Evolutionary conservation across 2,329 filamentous ascomycete genomes (phyloP), one percentile per base, ranked within the genome.

Genomic region (Fusarium sp.): DNA sequence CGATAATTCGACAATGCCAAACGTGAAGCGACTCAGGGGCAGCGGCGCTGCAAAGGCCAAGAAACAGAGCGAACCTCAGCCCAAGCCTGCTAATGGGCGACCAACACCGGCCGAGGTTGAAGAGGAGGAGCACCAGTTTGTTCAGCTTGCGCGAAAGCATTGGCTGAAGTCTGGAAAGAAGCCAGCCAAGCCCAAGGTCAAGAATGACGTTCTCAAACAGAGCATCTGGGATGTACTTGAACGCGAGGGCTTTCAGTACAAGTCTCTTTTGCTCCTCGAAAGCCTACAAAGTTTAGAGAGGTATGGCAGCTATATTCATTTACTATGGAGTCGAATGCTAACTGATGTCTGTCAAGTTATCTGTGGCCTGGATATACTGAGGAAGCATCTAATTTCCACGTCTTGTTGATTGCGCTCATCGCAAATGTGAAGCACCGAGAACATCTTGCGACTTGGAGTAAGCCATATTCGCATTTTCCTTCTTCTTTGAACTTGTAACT

Each of bases 361-460:
- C 83, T 99, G 25, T 99, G 95, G 95, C 95, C 95, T 41, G 92
- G 90, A 47, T 99, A 96, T 74, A 88, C 85, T 11, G 91, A 96
- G 63, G 88, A 95, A 70, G 87, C 92, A 4, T 96, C 94, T 29
- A 96, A 99, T 74, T 89, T 93, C 71, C 94, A 99, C 74, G 89
- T 97, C 49, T 81, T 98, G 31, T 82, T 99, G 61, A 87, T 98
- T 70, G 90, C 90, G 14, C 77, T 97, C 61, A 88, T 99, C 70
- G 85, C 91, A 62, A 96, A 94, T 74, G 88, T 93, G 56, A 98
- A 97, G 80, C 86, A 89, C 71, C 87, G 92, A 66, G 94, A 98
- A 73, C 89, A 90, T 71, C 81, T 98, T 50, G 88, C 92, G 69
- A 90, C 90, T 72, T 99, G 96, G 96, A 84, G 89, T 91, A 77